Conservation (phyloP, 805 yeast species). For the Priceomyces melissophilus region DNA sequence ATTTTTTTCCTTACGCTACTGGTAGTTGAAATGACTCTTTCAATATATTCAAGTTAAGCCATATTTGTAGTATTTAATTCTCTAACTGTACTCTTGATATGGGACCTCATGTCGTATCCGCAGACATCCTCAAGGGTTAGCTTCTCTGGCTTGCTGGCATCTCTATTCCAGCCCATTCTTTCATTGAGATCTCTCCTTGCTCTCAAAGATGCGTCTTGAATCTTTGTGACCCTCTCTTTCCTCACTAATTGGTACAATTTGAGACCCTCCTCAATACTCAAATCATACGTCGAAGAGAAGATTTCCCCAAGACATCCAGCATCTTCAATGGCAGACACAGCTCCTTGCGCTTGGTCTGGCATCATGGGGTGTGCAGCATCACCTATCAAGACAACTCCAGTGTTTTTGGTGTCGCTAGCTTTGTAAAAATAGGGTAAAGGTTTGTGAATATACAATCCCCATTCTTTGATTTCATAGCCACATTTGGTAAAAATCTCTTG, state of each 20-base stretch:
- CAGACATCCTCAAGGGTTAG: constrained; percentile 29
- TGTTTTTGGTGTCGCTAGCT: constrained; percentile 17
- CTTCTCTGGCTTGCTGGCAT: constrained; percentile 13
- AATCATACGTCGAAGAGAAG: constrained; percentile 20
- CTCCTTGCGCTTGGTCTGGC: constrained; percentile 21
- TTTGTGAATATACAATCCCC: constrained; percentile 22
- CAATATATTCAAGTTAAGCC: too few species aligned
- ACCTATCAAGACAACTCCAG: constrained; percentile 16
- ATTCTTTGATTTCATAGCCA: constrained; percentile 24
- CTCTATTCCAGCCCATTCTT: constrained; percentile 26
- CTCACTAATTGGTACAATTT: constrained; percentile 21
- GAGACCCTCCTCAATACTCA: constrained; percentile 17
- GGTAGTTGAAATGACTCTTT: too few species aligned
- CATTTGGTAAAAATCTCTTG: constrained; percentile 16
- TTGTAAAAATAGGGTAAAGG: constrained; percentile 19
- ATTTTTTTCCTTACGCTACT: too few species aligned
- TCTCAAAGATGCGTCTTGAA: constrained; percentile 26
- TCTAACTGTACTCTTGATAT: constrained; percentile 14
- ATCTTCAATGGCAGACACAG: constrained; percentile 21
- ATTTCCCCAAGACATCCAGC: constrained; percentile 20
- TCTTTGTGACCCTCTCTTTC: constrained; percentile 25
- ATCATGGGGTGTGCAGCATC: constrained; percentile 24
- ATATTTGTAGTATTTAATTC: background rate
- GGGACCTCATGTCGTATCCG: constrained; percentile 25
- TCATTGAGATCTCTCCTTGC: constrained; percentile 29